These are phyloP conservation scores for Vicia sativa DNA, from an alignment of 306 rosid species.

Conservation along the genomic window DNA sequence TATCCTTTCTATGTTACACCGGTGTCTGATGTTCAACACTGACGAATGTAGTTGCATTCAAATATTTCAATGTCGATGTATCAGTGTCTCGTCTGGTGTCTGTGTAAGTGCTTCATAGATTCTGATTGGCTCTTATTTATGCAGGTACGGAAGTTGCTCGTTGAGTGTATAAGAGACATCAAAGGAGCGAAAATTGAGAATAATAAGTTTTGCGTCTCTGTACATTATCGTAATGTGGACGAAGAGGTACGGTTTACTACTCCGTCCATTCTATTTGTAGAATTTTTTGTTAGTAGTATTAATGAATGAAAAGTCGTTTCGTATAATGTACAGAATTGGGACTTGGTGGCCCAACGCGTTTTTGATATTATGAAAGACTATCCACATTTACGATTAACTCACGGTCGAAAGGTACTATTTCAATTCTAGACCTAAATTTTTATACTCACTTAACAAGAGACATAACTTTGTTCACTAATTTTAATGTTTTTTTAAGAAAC, in stretches of 20 bases:
- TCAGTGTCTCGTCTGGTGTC: neutral
- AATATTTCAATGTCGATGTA: neutral
- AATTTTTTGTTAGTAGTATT: neutral
- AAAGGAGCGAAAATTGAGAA: conserved; percentile 80
- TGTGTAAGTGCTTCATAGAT: neutral
- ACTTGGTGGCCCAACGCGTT: conserved; percentile 63
- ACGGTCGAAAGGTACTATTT: conserved; percentile 81
- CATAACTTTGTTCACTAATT: neutral
- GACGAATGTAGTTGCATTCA: neutral
- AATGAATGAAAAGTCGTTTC: neutral
- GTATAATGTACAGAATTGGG: conserved; percentile 65
- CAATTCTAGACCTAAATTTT: too few relatives aligned
- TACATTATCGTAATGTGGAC: conserved; percentile 91
- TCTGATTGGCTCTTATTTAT: conserved; percentile 34
- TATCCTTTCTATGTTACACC: neutral
- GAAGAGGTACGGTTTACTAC: conserved; percentile 57
- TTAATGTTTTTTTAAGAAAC: conserved; percentile 50
- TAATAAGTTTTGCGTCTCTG: conserved; percentile 89
- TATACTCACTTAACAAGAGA: neutral
- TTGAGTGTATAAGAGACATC: conserved; percentile 66
- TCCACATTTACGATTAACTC: conserved; percentile 69
- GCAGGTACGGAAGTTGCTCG: conserved; percentile 65
- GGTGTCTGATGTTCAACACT: neutral
- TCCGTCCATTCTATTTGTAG: neutral
- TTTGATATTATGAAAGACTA: conserved; percentile 60